Evolutionary conservation across 2,329 filamentous ascomycete species (phyloP), one percentile per base, ranked within the genome.

Genomic region (Trichoderma aggressivum): DNA sequence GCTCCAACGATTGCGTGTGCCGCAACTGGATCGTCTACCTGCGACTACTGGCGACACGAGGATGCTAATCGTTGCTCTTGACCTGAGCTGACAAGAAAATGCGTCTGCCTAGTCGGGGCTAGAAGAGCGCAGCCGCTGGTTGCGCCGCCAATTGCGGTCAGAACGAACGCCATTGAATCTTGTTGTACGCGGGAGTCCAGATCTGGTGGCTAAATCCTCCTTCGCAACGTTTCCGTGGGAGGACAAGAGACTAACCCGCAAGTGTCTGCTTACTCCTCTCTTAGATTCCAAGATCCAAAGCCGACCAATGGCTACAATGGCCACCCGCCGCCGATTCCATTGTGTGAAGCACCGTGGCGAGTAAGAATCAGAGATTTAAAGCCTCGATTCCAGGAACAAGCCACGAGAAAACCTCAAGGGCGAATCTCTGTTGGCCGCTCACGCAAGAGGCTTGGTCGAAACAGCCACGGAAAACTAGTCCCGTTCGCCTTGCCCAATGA

Each of bases 1-100:
- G 30, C 39, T 60, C 28, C 30, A 50, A 28, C 34, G n/a, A 70
- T 70, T 55, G 69, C 69, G 69, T 39, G 2, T 70, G n/a, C 34
- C 5, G 47, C 32, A n/a, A 8, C 21, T 53, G 21, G 47, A 14
- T 4, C 58, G n/a, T 50, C 55, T n/a, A n/a, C n/a, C n/a, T n/a
- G n/a, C n/a, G n/a, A n/a, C 26, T 68, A 60, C 24, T 36, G 50
- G 26, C 14, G 28, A 28, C 64, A 43, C 26, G 64, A 30, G 24
- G 32, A 39, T 67, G 64, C 64, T 65, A 28, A 65, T n/a, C 12
- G 6, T 16, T 8, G 36, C 21, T 36, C 24, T 53, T 14, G 6
- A 21, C 47, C 24, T 24, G 10, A 24, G n/a, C n/a, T 7, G 62
- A 55, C 43, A n/a, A 56, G 10, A n/a, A 39, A 18, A 56, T 36